Conservation (phyloP, 2,329 filamentous ascomycete genomes). For the Hypoxylon sp. region DNA sequence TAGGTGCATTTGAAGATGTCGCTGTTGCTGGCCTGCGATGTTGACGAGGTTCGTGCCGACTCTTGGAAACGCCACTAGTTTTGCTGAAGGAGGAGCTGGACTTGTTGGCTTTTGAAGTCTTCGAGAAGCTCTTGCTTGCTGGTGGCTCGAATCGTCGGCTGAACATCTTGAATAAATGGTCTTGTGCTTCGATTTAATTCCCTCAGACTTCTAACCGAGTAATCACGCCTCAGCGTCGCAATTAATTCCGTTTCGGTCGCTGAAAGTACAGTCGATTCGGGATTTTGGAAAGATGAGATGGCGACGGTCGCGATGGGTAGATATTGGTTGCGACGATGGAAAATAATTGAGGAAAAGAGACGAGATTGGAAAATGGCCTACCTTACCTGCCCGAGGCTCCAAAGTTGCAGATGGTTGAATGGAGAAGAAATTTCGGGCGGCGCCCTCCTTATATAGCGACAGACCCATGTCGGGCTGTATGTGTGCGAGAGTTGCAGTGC, state of each 20-base stretch:
- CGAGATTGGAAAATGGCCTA: conserved; percentile 46
- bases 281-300: not conserved
- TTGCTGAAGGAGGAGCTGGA: conserved; percentile 70
- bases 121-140: conserved; percentile 67
- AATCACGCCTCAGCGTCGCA: conserved; percentile 30
- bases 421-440: conserved; percentile 42
- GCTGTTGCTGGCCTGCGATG: conserved; percentile 64
- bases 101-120: conserved; percentile 65
- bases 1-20: conserved; percentile 56
- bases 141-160: conserved; percentile 62
- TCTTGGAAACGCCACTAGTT: conserved; percentile 68
- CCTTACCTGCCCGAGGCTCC: conserved; percentile 49
- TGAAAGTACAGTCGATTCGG: conserved; percentile 1
- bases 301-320: conserved; percentile 2
- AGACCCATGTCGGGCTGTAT: conserved; percentile 42
- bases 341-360: conserved; percentile 34
- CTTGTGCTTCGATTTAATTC: conserved; percentile 26
- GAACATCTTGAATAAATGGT: conserved; percentile 61
- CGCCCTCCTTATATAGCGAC: conserved; percentile 42
- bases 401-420: conserved; percentile 42
- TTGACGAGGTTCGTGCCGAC: conserved; percentile 65
- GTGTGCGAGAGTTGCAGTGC: conserved; percentile 13
- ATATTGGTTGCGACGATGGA: conserved; percentile 34
- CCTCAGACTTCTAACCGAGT: conserved; percentile 34
- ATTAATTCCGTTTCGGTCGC: conserved; percentile 18